phyloP scores from a whole-genome alignment of 768 basidiomycete species.

The Tulasnella sp. region DNA sequence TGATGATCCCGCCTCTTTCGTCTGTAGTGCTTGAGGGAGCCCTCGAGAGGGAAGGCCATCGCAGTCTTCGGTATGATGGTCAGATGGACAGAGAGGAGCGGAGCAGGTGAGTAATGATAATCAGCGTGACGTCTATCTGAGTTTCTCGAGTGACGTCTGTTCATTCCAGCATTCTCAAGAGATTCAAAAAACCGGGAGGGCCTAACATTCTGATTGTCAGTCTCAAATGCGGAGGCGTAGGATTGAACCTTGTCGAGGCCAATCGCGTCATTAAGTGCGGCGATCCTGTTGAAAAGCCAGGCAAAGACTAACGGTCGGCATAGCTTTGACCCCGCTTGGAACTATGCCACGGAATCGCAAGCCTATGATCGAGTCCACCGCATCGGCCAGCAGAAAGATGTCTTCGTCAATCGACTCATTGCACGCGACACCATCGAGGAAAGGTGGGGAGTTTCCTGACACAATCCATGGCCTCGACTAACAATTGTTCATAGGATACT shows the following conservation, averaged over 20 bases:
- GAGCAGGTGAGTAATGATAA: constrained; percentile 25
- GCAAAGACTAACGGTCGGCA: background rate
- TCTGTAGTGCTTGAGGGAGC: constrained; percentile 37
- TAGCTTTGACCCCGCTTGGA: constrained; percentile 13
- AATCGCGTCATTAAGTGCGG: constrained; percentile 11
- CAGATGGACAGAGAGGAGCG: constrained; percentile 46
- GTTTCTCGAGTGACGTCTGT: background rate
- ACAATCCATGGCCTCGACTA: background rate
- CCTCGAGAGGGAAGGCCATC: constrained; percentile 47
- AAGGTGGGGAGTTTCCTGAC: background rate
- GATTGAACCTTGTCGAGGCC: constrained; percentile 22
- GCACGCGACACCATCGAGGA: constrained; percentile 15
- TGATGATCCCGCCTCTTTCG: background rate
- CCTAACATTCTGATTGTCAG: constrained; percentile 34
- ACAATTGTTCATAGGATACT: background rate
- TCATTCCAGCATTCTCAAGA: constrained; percentile 27
- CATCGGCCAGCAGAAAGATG: constrained; percentile 42
- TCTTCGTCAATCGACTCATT: constrained; percentile 21
- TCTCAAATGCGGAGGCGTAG: constrained; percentile 59
- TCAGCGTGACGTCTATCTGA: background rate
- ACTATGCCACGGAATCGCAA: constrained; percentile 25
- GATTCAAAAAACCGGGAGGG: constrained; percentile 45
- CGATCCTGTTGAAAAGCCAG: background rate
- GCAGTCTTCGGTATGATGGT: constrained; percentile 54
- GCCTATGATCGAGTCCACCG: constrained; percentile 51